phyloP scores from a whole-genome alignment of 345 rosid genomes.

The Psidium guajava region DNA sequence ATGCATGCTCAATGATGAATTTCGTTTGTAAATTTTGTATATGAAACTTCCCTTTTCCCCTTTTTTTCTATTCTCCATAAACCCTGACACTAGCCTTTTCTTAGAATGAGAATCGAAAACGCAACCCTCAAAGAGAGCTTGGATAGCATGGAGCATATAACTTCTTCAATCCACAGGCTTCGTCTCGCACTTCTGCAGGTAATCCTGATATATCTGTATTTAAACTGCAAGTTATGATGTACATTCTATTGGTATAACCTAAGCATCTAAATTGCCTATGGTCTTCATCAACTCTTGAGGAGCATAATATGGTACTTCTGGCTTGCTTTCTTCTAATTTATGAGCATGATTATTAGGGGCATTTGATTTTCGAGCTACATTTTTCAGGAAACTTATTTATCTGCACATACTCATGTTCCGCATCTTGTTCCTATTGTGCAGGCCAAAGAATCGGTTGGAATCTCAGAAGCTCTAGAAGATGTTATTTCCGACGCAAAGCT shows the following conservation, averaged over 20 bases:
- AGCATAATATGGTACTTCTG: not conserved
- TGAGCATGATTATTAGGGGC: not conserved
- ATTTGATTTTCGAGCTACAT: not conserved
- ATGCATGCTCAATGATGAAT: not conserved
- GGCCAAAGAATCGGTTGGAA: slow-evolving; percentile 44
- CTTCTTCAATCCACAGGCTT: slow-evolving; percentile 67
- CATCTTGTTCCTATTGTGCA: slow-evolving; percentile 8
- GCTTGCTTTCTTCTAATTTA: not conserved
- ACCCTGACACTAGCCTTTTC: not conserved
- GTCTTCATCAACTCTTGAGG: not conserved
- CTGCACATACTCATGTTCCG: not conserved
- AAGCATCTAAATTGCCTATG: not conserved
- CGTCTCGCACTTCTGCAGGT: slow-evolving; percentile 77
- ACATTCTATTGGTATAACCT: not conserved
- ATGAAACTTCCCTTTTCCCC: not conserved
- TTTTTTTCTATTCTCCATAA: not conserved
- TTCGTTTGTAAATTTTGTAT: not conserved
- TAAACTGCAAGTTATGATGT: not conserved
- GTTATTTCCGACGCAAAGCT: slow-evolving; percentile 64
- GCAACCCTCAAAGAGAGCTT: slow-evolving; percentile 85
- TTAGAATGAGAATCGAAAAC: slow-evolving; percentile 83
- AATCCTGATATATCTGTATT: not conserved
- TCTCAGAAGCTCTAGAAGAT: slow-evolving; percentile 34
- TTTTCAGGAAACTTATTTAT: not conserved
- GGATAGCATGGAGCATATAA: slow-evolving; percentile 76